Conservation (phyloP, 768 basidiomycete genomes). For the Termitomyces sp. region DNA sequence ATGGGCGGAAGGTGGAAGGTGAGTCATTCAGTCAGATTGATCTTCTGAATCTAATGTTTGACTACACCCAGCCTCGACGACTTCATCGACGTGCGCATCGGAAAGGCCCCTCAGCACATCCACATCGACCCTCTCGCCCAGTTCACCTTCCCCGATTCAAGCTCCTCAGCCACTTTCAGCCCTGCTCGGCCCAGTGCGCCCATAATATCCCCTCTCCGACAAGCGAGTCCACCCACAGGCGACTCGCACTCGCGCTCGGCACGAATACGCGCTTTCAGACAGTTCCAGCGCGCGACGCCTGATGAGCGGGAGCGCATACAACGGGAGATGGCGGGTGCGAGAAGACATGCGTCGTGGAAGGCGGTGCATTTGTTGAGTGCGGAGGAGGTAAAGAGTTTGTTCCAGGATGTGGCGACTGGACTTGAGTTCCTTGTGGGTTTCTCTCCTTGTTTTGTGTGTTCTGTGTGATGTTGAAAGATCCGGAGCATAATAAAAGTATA, state of each 20-base stretch:
- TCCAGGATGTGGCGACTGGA: slow-evolving; percentile 83
- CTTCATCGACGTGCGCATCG: slow-evolving; percentile 77
- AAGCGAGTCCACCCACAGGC: slow-evolving; percentile 6
- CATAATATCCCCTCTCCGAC: neutral
- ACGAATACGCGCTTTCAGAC: slow-evolving; percentile 73
- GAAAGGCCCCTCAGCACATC: slow-evolving; percentile 51
- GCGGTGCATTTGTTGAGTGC: slow-evolving; percentile 84
- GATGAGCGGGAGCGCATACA: slow-evolving; percentile 61
- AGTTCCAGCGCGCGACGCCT: slow-evolving; percentile 60
- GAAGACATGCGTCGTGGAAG: slow-evolving; percentile 43
- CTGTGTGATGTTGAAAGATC: slow-evolving; percentile 1
- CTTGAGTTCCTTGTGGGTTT: slow-evolving; percentile 77
- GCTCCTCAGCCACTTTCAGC: slow-evolving; percentile 21
- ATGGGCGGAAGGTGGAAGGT: slow-evolving; percentile 88
- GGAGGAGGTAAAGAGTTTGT: slow-evolving; percentile 78
- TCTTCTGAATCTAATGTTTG: neutral
- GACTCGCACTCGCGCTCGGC: slow-evolving; percentile 59
- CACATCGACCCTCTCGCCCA: slow-evolving; percentile 37
- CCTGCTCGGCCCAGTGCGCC: slow-evolving; percentile 17
- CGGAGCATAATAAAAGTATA: slow-evolving; percentile 78
- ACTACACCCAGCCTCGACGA: slow-evolving; percentile 60
- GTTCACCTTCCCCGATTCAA: slow-evolving; percentile 18
- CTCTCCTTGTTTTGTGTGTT: neutral
- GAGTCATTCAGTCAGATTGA: neutral
- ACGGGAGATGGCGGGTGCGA: slow-evolving; percentile 41